A percentile compares a stretch with the other conserved stretches of the same genome.
Evolutionary conservation across 2,329 filamentous ascomycete species (phyloP).

Genomic region (Aspergillus floridensis): DNA sequence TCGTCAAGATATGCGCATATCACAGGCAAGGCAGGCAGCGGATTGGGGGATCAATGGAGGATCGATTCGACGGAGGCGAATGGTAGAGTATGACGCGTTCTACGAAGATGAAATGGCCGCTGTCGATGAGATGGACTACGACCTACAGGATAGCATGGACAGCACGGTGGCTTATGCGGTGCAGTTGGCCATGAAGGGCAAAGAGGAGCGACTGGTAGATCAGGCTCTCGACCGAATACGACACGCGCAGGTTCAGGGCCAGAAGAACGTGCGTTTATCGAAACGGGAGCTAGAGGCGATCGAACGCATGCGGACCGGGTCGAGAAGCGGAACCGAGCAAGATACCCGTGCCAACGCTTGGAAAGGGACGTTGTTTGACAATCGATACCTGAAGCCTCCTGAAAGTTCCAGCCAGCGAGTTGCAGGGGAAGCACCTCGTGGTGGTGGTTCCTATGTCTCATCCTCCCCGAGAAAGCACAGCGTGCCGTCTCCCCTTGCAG

Average conservation of each 20-base stretch:
- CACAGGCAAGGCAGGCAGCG: slow-evolving; percentile 34
- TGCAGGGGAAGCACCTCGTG: slow-evolving; percentile 21
- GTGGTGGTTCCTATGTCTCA: slow-evolving; percentile 10
- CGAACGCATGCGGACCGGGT: slow-evolving; percentile 64
- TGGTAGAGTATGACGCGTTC: slow-evolving; percentile 40
- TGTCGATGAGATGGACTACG: slow-evolving; percentile 50
- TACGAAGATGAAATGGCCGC: slow-evolving; percentile 48
- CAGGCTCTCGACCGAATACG: slow-evolving; percentile 77
- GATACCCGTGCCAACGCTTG: slow-evolving; percentile 14
- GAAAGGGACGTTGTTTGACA: slow-evolving; percentile 4
- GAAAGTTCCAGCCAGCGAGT: slow-evolving; percentile 19
- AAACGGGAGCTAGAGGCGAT: slow-evolving; percentile 78
- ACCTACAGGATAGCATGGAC: slow-evolving; percentile 53
- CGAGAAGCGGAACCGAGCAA: slow-evolving; percentile 31
- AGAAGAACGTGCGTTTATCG: slow-evolving; percentile 74
- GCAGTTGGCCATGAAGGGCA: slow-evolving; percentile 58
- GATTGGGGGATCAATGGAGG: slow-evolving; percentile 29
- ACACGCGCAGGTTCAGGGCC: slow-evolving; percentile 71
- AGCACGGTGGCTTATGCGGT: slow-evolving; percentile 46
- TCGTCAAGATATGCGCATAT: slow-evolving; percentile 22
- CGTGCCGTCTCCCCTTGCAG: slow-evolving; percentile 34
- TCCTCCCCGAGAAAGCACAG: slow-evolving; percentile 16
- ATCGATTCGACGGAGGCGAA: slow-evolving; percentile 36
- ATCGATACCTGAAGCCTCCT: slow-evolving; percentile 22
- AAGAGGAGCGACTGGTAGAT: slow-evolving; percentile 73